Percentiles rank a stretch among this genome's conserved stretches.
These are phyloP conservation scores for Phytophthora multivora DNA, from an alignment of 352 stramenopile species.

Conservation along the genomic window DNA sequence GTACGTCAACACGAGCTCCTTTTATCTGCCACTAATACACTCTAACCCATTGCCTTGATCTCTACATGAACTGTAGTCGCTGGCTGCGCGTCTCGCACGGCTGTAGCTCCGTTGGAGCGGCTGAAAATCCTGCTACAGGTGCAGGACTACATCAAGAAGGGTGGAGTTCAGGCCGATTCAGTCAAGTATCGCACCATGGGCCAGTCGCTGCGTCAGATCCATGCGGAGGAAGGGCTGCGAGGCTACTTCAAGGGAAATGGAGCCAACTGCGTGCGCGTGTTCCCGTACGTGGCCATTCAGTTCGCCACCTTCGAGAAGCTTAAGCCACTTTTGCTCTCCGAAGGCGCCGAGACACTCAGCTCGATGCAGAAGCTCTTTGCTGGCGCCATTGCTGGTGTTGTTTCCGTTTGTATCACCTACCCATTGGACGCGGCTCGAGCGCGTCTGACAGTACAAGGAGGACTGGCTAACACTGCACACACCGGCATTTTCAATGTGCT, in stretches of 20 bases:
- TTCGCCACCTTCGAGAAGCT: conserved; percentile 73
- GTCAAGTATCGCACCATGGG: conserved; percentile 62
- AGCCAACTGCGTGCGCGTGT: conserved; percentile 80
- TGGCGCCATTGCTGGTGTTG: conserved; percentile 64
- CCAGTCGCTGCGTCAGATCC: conserved; percentile 67
- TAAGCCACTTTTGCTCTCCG: conserved; percentile 50
- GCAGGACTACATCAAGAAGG: conserved; percentile 63
- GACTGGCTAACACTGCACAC: conserved; percentile 65
- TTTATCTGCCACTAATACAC: not conserved
- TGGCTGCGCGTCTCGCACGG: conserved; percentile 68
- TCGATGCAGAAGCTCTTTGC: conserved; percentile 58
- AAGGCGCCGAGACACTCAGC: conserved; percentile 46
- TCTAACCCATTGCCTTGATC: conserved; percentile 1
- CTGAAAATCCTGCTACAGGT: conserved; percentile 86
- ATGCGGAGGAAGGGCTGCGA: conserved; percentile 58
- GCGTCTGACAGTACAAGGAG: conserved; percentile 72
- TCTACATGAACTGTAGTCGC: conserved; percentile 53
- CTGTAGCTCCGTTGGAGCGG: conserved; percentile 72
- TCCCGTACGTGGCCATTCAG: conserved; percentile 81
- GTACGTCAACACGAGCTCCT: conserved; percentile 37
- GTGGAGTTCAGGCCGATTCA: not conserved
- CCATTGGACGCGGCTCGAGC: conserved; percentile 76
- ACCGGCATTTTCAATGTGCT: conserved; percentile 64
- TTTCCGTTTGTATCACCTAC: conserved; percentile 74
- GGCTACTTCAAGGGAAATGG: conserved; percentile 84